A percentile compares a stretch with the other conserved stretches of the same genome.
These are phyloP conservation scores for Saussurea involucrata DNA, from an alignment of 129 eudicot species.

Conservation along the genomic window DNA sequence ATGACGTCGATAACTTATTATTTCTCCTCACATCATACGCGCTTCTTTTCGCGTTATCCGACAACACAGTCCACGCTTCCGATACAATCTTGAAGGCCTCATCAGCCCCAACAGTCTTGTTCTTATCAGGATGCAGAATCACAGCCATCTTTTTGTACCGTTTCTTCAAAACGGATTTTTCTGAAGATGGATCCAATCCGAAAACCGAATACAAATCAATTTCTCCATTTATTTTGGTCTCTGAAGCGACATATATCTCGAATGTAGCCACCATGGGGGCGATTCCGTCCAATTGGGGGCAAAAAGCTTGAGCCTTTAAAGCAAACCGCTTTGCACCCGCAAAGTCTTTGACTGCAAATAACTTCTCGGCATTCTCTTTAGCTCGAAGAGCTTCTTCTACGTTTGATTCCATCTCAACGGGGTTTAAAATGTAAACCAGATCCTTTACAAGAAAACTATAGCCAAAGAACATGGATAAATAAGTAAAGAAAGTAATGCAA, in stretches of 20 bases:
- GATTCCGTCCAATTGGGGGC: conserved; percentile 79
- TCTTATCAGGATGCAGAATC: conserved; percentile 77
- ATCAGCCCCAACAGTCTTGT: conserved; percentile 80
- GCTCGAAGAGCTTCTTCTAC: conserved; percentile 71
- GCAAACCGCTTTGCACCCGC: conserved; percentile 63
- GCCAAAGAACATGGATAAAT: neutral
- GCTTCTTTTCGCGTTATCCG: conserved; percentile 65
- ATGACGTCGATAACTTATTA: conserved; percentile 25
- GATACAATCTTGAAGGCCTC: conserved; percentile 82
- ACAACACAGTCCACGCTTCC: conserved; percentile 81
- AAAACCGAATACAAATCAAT: conserved; percentile 70
- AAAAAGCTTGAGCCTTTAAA: conserved; percentile 66
- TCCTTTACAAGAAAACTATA: conserved; percentile 23
- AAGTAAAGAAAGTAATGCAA: no score
- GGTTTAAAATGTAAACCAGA: conserved; percentile 2
- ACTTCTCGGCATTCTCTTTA: conserved; percentile 73
- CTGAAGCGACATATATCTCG: conserved; percentile 58
- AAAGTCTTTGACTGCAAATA: conserved; percentile 57
- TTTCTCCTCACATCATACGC: conserved; percentile 66
- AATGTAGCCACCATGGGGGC: conserved; percentile 86
- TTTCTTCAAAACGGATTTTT: conserved; percentile 51
- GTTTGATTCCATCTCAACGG: conserved; percentile 51
- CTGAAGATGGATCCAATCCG: conserved; percentile 68
- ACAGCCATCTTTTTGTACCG: conserved; percentile 81
- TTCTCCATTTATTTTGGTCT: conserved; percentile 65